phyloP scores from a whole-genome alignment of 371 early-diverging fungal species.

The Phascolomyces articulosus region DNA sequence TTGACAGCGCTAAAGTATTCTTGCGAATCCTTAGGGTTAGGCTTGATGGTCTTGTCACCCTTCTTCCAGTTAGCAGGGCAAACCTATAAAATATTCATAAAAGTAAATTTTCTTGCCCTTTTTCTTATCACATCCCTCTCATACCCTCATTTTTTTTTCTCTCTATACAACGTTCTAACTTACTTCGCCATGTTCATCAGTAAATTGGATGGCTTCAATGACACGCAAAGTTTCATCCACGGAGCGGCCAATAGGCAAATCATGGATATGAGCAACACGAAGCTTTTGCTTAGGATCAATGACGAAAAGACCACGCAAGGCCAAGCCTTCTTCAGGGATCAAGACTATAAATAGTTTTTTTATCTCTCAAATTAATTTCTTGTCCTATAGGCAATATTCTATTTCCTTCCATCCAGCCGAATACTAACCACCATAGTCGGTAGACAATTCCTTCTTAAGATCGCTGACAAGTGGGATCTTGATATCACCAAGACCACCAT shows the following conservation, averaged over 20 bases:
- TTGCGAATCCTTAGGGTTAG: constrained; percentile 74
- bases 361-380: not conserved
- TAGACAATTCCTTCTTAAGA: constrained; percentile 82
- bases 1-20: constrained; percentile 66
- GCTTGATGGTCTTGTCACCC: constrained; percentile 71
- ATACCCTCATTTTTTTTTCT: not conserved
- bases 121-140: not conserved
- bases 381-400: too few species aligned
- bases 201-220: constrained; percentile 94
- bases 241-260: constrained; percentile 93
- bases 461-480: constrained; percentile 81
- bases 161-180: too few species aligned
- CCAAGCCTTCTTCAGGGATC: constrained; percentile 66
- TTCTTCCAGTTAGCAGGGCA: constrained; percentile 91
- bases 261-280: constrained; percentile 60
- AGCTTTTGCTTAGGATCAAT: constrained; percentile 91
- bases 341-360: constrained; percentile 44
- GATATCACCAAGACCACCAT: constrained; percentile 94
- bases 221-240: constrained; percentile 95
- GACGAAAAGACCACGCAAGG: constrained; percentile 85
- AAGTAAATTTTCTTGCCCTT: too few species aligned
- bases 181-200: constrained; percentile 84
- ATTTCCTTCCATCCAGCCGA: constrained; percentile 22
- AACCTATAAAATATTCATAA: constrained; percentile 25
- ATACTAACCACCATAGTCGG: constrained; percentile 81